Evolutionary conservation across 768 basidiomycete species (phyloP).

Genomic region (Leucosporidium creatinivorum): DNA sequence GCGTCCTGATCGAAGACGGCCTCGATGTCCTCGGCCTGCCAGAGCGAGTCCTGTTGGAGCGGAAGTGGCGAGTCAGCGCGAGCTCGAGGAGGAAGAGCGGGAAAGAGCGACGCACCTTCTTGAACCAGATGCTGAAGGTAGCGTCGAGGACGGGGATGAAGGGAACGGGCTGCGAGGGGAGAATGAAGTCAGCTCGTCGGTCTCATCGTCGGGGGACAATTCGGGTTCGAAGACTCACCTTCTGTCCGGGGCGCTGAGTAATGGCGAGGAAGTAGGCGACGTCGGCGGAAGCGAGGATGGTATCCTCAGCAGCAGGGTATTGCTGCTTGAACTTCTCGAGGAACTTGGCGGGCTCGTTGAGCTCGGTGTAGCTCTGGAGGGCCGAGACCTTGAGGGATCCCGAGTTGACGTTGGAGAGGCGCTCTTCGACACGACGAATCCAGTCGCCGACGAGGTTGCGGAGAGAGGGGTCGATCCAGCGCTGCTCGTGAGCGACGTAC

Average conservation of each 20-base stretch:
- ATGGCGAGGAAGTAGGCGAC: constrained; percentile 93
- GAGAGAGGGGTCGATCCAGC: constrained; percentile 88
- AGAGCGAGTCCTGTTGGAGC: constrained; percentile 63
- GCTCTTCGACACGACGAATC: constrained; percentile 66
- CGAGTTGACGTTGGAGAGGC: constrained; percentile 36
- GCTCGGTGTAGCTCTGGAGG: constrained; percentile 69
- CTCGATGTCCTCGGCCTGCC: constrained; percentile 96
- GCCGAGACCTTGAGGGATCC: constrained; percentile 67
- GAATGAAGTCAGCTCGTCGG: background rate
- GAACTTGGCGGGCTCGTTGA: constrained; percentile 72
- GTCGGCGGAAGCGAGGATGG: constrained; percentile 87
- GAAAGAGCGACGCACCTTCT: constrained; percentile 56
- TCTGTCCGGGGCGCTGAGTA: constrained; percentile 90
- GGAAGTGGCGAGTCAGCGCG: constrained; percentile 37
- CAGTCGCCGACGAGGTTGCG: constrained; percentile 94
- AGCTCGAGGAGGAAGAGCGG: constrained; percentile 36
- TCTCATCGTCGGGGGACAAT: background rate
- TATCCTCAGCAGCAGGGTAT: constrained; percentile 73
- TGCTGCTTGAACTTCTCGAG: constrained; percentile 69
- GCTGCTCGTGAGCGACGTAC: constrained; percentile 82
- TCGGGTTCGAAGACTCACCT: constrained; percentile 41
- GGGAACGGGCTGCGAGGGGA: constrained; percentile 58
- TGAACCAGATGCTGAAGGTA: constrained; percentile 97
- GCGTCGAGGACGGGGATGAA: constrained; percentile 95
- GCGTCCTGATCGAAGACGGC: constrained; percentile 99